A percentile compares a stretch with the other conserved stretches of the same genome.
Conservation (phyloP, 192 early-diverging fungal genomes). For the Endogone sp. region DNA sequence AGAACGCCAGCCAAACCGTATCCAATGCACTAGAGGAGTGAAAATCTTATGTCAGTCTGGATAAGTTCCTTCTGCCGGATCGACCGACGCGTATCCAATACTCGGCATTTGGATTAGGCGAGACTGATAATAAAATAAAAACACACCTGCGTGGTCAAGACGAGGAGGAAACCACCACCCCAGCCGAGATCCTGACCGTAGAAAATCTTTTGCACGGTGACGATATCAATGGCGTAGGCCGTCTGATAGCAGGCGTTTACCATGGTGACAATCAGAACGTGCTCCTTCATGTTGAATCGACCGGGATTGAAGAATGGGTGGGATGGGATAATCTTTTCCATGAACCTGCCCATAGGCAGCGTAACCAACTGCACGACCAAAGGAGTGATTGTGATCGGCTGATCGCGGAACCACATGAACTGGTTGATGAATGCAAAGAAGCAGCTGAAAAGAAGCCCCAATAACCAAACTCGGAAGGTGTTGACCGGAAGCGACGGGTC, state of each 20-base stretch:
- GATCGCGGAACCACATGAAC: slow-evolving; percentile 33
- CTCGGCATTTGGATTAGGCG: too few species aligned
- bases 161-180: slow-evolving; percentile 27
- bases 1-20: slow-evolving; percentile 65
- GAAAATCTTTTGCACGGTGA: slow-evolving; percentile 36
- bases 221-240: slow-evolving; percentile 40
- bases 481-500: slow-evolving; percentile 38
- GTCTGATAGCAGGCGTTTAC: slow-evolving; percentile 21
- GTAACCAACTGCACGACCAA: slow-evolving; percentile 13
- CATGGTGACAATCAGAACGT: slow-evolving; percentile 36
- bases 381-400: slow-evolving; percentile 23
- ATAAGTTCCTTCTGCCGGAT: too few species aligned
- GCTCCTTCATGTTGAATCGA: slow-evolving; percentile 53
- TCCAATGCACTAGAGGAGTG: slow-evolving; percentile 17
- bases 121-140: too few species aligned
- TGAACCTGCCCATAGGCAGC: slow-evolving; percentile 22
- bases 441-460: slow-evolving; percentile 28
- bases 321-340: slow-evolving; percentile 16
- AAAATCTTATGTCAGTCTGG: too few species aligned
- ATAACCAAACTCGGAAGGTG: slow-evolving; percentile 43
- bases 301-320: slow-evolving; percentile 44
- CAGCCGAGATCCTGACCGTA: slow-evolving; percentile 33
- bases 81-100: too few species aligned
- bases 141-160: slow-evolving; percentile 47
- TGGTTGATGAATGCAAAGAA: slow-evolving; percentile 34